phyloP scores from a whole-genome alignment of 495 filamentous ascomycete species.

The Neurospora tetrasperma region DNA sequence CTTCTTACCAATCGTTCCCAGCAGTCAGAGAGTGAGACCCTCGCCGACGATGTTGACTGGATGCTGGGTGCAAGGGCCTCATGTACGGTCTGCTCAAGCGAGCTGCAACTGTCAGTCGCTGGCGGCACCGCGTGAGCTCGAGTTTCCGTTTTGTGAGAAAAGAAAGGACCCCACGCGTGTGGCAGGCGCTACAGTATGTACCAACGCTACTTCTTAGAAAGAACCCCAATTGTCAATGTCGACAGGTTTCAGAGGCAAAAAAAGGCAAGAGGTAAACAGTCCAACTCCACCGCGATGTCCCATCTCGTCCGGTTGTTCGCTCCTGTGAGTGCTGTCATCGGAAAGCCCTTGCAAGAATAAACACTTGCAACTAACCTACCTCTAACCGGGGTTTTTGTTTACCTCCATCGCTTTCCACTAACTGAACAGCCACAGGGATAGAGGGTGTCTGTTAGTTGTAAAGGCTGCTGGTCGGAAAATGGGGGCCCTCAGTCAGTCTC shows the following conservation, averaged over 20 bases:
- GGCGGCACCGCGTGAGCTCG: neutral
- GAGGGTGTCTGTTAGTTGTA: neutral
- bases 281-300: neutral
- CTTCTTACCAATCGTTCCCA: neutral
- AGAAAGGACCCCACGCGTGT: neutral
- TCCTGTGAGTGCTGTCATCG: neutral
- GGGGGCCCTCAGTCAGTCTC: neutral
- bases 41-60: neutral
- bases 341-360: neutral
- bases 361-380: neutral
- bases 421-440: neutral
- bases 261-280: neutral
- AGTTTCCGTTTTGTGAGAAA: neutral
- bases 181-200: neutral
- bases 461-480: neutral
- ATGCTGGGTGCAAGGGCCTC: neutral
- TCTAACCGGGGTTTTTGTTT: neutral
- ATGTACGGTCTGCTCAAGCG: neutral
- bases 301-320: neutral
- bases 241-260: neutral
- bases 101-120: neutral
- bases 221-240: neutral
- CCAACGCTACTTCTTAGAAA: neutral
- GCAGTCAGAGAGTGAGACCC: neutral
- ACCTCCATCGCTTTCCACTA: neutral